A percentile compares a stretch with the other conserved stretches of the same genome.
Conservation (phyloP, 2,329 filamentous ascomycete species). For the Beauveria varroae region DNA sequence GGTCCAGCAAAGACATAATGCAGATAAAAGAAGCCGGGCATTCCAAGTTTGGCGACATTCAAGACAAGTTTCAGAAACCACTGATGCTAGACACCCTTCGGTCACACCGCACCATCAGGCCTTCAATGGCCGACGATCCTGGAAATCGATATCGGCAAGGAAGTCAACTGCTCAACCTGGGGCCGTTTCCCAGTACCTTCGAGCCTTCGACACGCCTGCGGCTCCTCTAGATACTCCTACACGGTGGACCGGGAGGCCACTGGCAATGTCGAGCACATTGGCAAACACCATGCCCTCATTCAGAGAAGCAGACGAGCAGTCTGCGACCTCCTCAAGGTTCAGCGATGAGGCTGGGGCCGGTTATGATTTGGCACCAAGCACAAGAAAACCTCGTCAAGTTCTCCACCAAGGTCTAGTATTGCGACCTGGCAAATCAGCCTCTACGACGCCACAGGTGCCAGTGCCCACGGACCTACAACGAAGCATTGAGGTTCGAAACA, state of each 20-base stretch:
- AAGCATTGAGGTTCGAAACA: not conserved
- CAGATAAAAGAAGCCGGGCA: conserved; percentile 23
- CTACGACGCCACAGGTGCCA: conserved; percentile 19
- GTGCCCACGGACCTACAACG: conserved; percentile 13
- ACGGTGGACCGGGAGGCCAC: conserved; percentile 36
- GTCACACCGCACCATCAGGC: conserved; percentile 1
- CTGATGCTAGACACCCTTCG: conserved; percentile 1
- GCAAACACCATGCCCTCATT: conserved; percentile 24
- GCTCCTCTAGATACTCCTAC: conserved; percentile 34
- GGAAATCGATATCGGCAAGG: conserved; percentile 14
- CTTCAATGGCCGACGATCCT: conserved; percentile 18
- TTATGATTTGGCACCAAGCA: not conserved
- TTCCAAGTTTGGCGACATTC: conserved; percentile 26
- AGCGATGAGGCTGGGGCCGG: conserved; percentile 15
- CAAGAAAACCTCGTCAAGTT: not conserved
- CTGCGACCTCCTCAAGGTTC: conserved; percentile 12
- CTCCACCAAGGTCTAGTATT: not conserved
- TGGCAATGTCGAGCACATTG: conserved; percentile 26
- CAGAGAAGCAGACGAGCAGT: conserved; percentile 23
- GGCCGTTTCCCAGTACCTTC: not conserved
- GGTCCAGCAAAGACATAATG: conserved; percentile 24
- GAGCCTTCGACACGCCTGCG: conserved; percentile 16
- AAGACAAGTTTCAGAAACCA: conserved; percentile 10
- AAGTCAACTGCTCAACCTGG: not conserved
- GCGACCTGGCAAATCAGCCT: conserved; percentile 3